Evolutionary conservation across 2,329 filamentous ascomycete genomes (phyloP).

Genomic region (Botrytis galanthina): DNA sequence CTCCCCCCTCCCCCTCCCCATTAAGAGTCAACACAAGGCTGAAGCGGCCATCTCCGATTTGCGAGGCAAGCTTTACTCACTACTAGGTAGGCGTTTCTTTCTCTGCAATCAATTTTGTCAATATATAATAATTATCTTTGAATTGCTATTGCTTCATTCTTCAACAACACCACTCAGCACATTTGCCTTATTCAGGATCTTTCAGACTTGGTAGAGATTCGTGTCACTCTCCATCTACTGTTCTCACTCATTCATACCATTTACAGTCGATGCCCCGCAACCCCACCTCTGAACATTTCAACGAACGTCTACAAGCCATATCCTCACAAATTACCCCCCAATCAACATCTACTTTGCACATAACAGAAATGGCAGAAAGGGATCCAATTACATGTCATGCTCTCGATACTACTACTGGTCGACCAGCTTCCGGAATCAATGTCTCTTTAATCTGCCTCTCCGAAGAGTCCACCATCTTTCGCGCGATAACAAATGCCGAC

Average conservation of each 20-base stretch:
- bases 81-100: background rate
- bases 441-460: slow-evolving; percentile 47
- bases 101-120: background rate
- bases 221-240: background rate
- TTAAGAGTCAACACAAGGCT: slow-evolving; percentile 18
- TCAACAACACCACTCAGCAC: background rate
- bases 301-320: slow-evolving; percentile 7
- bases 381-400: slow-evolving; percentile 82
- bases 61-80: slow-evolving; percentile 14
- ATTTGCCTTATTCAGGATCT: no score
- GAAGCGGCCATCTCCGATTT: slow-evolving; percentile 30
- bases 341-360: background rate
- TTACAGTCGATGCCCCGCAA: slow-evolving; percentile 15
- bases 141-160: background rate
- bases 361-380: slow-evolving; percentile 22
- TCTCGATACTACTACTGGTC: slow-evolving; percentile 75
- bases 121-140: background rate
- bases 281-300: slow-evolving; percentile 3
- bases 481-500: slow-evolving; percentile 70
- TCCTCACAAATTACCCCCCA: slow-evolving; percentile 7
- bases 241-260: background rate
- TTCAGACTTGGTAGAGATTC: background rate
- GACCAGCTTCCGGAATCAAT: slow-evolving; percentile 63
- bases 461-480: slow-evolving; percentile 49
- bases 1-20: background rate